Base-by-base conservation (phyloP, 2,329 filamentous ascomycete species). In the Cladosporium sp. region DNA sequence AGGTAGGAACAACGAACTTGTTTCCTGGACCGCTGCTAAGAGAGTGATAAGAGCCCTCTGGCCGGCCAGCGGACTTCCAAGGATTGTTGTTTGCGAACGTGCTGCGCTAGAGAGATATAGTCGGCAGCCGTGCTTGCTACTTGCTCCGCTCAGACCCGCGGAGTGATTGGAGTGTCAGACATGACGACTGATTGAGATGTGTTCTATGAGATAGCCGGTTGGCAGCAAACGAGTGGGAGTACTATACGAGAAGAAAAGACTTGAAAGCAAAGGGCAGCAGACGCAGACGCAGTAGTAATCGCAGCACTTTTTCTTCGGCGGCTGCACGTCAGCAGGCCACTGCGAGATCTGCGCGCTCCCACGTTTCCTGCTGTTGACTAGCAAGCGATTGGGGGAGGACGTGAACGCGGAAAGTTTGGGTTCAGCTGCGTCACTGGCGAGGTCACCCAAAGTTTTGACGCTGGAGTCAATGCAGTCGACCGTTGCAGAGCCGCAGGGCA, bases 401-500 rank as follows among this genome's bases (percentile, higher is more conserved):
- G n/a, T n/a, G n/a, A n/a, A n/a, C n/a, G n/a, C n/a, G n/a, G n/a
- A n/a, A 27, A 27, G 9, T 4, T 27, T 27, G 22, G 22, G 22
- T 27, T 27, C 9, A 15, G 32, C 32, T 35, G 32, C 32, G 32
- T 35, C 32, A 35, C 32, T 16, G n/a, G n/a, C n/a, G n/a, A n/a
- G n/a, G n/a, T n/a, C n/a, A n/a, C n/a, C n/a, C n/a, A n/a, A n/a
- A n/a, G n/a, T n/a, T n/a, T n/a, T n/a, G n/a, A n/a, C n/a, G n/a
- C n/a, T n/a, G n/a, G n/a, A n/a, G n/a, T n/a, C n/a, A n/a, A n/a
- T n/a, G n/a, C n/a, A n/a, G n/a, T n/a, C n/a, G n/a, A n/a, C n/a
- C n/a, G n/a, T n/a, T n/a, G 32, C 27, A 48, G 45, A 48, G 45
- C 45, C 36, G 35, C 45, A 35, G n/a, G 32, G n/a, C n/a, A n/a